Conservation (phyloP, 495 filamentous ascomycete genomes). For the Neurospora discreta region DNA sequence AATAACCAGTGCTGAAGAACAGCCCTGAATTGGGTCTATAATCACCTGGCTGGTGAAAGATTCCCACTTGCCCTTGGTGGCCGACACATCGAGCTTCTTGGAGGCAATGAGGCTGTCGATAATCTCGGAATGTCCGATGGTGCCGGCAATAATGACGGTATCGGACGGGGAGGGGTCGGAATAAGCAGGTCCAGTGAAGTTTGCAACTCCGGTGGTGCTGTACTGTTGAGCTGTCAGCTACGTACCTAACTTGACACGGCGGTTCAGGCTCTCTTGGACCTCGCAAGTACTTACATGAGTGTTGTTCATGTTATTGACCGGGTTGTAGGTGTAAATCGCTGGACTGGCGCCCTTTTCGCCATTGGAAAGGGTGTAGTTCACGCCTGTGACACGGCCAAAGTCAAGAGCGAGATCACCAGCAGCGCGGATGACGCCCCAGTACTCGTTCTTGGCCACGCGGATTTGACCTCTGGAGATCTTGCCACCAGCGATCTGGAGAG, state of each 20-base stretch:
- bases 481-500: conserved; percentile 37
- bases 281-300: conserved; percentile 26
- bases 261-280: neutral
- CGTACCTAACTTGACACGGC: neutral
- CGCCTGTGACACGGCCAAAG: conserved; percentile 58
- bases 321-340: conserved; percentile 30
- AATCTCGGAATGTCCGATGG: conserved; percentile 49
- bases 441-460: conserved; percentile 45
- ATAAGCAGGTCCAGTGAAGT: conserved; percentile 35
- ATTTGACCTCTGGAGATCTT: conserved; percentile 36
- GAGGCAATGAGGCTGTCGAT: conserved; percentile 46
- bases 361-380: conserved; percentile 44
- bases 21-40: conserved; percentile 44
- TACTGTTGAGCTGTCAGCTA: conserved; percentile 20
- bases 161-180: conserved; percentile 32
- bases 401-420: conserved; percentile 56
- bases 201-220: conserved; percentile 26
- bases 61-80: conserved; percentile 57
- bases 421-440: conserved; percentile 56
- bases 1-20: conserved; percentile 53
- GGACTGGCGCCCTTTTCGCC: conserved; percentile 28
- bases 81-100: conserved; percentile 42
- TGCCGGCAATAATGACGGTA: conserved; percentile 58
- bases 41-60: conserved; percentile 52
- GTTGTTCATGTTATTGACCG: conserved; percentile 35